Evolutionary conservation across 1,284 basidiomycete genomes (phyloP), one percentile per base, ranked within the genome.

Genomic region (Pisolithus thermaeus): DNA sequence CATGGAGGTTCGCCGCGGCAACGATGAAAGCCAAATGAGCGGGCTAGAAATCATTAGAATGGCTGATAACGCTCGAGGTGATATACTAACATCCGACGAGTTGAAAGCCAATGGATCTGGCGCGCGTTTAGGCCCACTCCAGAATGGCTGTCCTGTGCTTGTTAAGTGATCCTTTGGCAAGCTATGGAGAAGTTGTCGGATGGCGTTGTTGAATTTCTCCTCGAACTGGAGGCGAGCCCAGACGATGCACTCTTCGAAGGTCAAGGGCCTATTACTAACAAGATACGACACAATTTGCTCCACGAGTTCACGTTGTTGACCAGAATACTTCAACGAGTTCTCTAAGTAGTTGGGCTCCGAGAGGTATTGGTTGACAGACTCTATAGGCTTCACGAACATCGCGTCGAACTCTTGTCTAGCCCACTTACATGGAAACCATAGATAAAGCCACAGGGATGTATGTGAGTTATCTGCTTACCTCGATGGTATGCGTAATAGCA

Each of bases 201-300:
- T 99, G 52, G 90, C 83, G 69, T 97, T 96, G 74, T 83, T 89
- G 69, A 92, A 99, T 70, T 92, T 92, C 57, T 88, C 84, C 74
- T 99, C 95, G 62, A 98, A 99, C 68, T 96, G 92, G 59, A 96
- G 72, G 37, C 97, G 83, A 22, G 97, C 97, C 97, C 97, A 99
- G 54, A 88, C 75, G 62, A 99, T 92, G 72, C 97, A 99, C 70
- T 98, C 94, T 63, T 98, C 93, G 60, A 99, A 96, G 18, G 92
- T 92, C 58, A 96, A 74, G 30, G 97, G 97, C 66, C 96, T 92
- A 69, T 92, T 81, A 50, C 89, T 90, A 41, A 98, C 94, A 16
- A 99, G 79, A 71, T 86, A 97, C 42, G 88, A 89, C 54, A 90
- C 79, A 58, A 99, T 90, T 69, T 97, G 92, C 64, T 89, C 86